These are phyloP conservation scores for Lactarius evosmus DNA, from an alignment of 768 basidiomycete genomes.

Conservation along the genomic window DNA sequence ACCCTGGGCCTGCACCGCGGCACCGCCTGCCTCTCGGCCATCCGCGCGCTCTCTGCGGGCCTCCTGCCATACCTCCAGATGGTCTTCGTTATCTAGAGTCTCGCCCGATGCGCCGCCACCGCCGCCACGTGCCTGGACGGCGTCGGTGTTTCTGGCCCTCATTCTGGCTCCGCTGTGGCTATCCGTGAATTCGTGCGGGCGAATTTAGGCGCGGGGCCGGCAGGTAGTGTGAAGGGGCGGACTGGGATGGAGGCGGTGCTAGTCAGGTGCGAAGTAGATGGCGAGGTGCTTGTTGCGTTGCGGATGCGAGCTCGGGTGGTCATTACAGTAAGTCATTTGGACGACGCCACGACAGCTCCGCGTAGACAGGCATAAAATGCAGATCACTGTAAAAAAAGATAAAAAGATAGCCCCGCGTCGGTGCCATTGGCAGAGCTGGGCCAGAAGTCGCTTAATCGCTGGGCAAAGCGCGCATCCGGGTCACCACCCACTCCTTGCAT, in stretches of 20 bases:
- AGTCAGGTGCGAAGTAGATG: conserved; percentile 10
- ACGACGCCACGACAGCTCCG: too few relatives aligned
- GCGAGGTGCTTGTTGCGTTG: not conserved
- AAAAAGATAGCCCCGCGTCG: too few relatives aligned
- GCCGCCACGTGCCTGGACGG: not conserved
- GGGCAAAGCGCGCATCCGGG: too few relatives aligned
- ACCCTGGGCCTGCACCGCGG: not conserved
- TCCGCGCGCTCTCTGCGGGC: not conserved
- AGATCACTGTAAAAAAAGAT: too few relatives aligned
- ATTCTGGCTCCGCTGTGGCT: not conserved
- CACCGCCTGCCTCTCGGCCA: not conserved
- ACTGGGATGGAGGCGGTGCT: conserved; percentile 9
- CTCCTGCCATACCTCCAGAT: conserved; percentile 16
- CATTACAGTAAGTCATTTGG: too few relatives aligned
- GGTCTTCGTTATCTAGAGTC: conserved; percentile 4
- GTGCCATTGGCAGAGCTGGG: too few relatives aligned
- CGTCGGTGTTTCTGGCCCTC: conserved; percentile 2
- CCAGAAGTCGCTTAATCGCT: too few relatives aligned
- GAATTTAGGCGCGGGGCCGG: conserved; percentile 1
- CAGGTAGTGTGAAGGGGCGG: conserved; percentile 2
- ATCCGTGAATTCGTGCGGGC: not conserved
- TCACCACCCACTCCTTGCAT: too few relatives aligned
- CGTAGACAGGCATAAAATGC: too few relatives aligned
- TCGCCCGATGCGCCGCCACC: not conserved
- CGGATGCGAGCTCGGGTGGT: conserved; percentile 3